Evolutionary conservation across 441 rosid genomes (phyloP).

Genomic region (Oxalis stricta): DNA sequence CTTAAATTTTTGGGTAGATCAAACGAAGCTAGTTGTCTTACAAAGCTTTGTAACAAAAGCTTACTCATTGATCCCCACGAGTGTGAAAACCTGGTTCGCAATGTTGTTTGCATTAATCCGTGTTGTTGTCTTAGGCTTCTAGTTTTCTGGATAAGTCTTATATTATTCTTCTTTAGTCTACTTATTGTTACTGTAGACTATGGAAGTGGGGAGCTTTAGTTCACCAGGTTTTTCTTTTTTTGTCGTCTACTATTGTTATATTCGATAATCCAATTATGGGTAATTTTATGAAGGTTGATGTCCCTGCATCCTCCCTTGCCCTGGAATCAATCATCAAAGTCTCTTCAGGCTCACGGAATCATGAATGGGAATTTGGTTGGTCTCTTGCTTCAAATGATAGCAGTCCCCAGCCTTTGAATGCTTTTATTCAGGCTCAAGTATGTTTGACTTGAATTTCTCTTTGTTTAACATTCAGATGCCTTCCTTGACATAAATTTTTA

Average conservation of each 20-base stretch:
- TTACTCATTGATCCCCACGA: background rate
- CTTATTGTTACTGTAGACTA: too few species aligned
- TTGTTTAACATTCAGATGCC: background rate
- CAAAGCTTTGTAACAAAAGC: background rate
- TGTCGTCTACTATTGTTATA: too few species aligned
- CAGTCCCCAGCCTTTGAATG: slow-evolving; percentile 24
- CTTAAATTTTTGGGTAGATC: background rate
- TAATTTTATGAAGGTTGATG: slow-evolving; percentile 78
- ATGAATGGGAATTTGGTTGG: slow-evolving; percentile 95
- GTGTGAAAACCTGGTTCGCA: background rate
- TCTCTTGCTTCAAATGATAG: slow-evolving; percentile 48
- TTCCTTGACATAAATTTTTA: background rate
- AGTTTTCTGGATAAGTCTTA: too few species aligned
- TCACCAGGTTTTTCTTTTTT: too few species aligned
- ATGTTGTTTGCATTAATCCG: too few species aligned
- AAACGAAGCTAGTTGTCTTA: background rate
- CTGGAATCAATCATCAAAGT: slow-evolving; percentile 63
- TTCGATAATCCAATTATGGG: too few species aligned
- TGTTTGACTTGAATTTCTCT: slow-evolving; percentile 5
- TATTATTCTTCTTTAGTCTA: too few species aligned
- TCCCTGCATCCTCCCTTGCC: slow-evolving; percentile 54
- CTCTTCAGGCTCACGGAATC: slow-evolving; percentile 50
- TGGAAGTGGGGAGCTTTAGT: too few species aligned
- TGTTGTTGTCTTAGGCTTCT: too few species aligned
- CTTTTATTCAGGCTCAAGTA: slow-evolving; percentile 25